A percentile compares a stretch with the other conserved stretches of the same genome.
These are phyloP conservation scores for Diutina siamensis DNA, from an alignment of 1,139 yeast species.

Conservation along the genomic window DNA sequence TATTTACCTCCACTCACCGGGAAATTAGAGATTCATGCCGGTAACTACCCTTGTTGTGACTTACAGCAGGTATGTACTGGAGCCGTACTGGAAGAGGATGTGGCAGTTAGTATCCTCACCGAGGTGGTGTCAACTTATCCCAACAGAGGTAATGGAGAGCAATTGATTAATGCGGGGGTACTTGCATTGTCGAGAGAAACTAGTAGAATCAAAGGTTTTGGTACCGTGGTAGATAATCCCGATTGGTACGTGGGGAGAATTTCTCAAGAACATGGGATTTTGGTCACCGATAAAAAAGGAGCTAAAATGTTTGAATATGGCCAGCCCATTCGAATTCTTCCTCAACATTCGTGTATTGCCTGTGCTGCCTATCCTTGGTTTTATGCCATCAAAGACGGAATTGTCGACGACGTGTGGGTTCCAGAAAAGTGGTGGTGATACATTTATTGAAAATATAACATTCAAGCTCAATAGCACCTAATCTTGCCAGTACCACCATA, in stretches of 20 bases:
- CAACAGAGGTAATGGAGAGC: constrained; percentile 45
- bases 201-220: constrained; percentile 41
- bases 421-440: constrained; percentile 22
- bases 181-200: constrained; percentile 57
- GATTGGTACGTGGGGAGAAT: constrained; percentile 47
- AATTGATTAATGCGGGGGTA: constrained; percentile 62
- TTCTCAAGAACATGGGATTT: constrained; percentile 57
- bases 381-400: constrained; percentile 39
- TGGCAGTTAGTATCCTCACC: constrained; percentile 49
- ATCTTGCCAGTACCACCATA: neutral
- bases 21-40: constrained; percentile 62
- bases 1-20: constrained; percentile 11
- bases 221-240: constrained; percentile 27
- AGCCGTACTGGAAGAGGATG: constrained; percentile 33
- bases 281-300: constrained; percentile 24
- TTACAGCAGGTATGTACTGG: constrained; percentile 66
- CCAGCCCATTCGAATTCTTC: constrained; percentile 42
- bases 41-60: constrained; percentile 65
- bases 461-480: neutral
- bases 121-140: constrained; percentile 55
- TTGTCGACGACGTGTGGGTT: constrained; percentile 52
- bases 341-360: constrained; percentile 70
- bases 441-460: neutral
- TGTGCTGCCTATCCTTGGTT: constrained; percentile 54
- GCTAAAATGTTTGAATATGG: constrained; percentile 37